Base-by-base conservation (phyloP, 2,329 filamentous ascomycete species). In the Lomentospora prolificans region DNA sequence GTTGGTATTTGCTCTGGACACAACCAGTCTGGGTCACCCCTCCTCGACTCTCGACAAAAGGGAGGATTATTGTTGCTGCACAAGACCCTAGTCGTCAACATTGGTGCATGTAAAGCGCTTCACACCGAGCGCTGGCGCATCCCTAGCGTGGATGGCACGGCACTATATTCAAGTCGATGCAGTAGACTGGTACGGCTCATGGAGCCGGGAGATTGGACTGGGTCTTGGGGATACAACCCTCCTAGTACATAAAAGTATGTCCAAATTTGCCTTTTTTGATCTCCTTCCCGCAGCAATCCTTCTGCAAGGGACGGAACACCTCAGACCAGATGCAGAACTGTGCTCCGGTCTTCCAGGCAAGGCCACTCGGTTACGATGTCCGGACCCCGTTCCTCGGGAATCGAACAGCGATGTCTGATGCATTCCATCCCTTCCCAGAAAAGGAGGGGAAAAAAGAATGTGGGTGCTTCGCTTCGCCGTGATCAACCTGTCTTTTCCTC, bases 121-220 rank as follows among this genome's bases (percentile, higher is more conserved):
- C 19, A 48, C 44, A 48, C 44, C 44, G 44, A 48, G 44, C 24
- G 44, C 7, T 48, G 22, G 44, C 3, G 44, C 44, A 27, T 25
- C 41, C 41, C 17, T 46, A 46, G 19, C n/a, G 19, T 46, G 41
- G 41, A 46, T 19, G 41, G 14, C n/a, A 46, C n/a, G 22, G 41
- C 44, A 27, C 44, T 48, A 48, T 48, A 10, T 48, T 48, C 48
- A 28, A 28, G 25, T 28, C 25, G 48, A 3, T 48, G 44, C 44
- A 31, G 17, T 51, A 51, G 48, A 12, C 28, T 9, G 48, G 48
- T 31, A 31, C 48, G 48, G 48, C 28, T 51, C 48, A 25, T 12
- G 14, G 48, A 51, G 48, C 48, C 48, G 48, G 48, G 48, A 51
- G 25, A 51, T 51, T 51, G 48, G 48, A 51, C 48, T 51, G 48